Conservation (phyloP, 2,329 filamentous ascomycete genomes). For the Fonsecaea monophora region DNA sequence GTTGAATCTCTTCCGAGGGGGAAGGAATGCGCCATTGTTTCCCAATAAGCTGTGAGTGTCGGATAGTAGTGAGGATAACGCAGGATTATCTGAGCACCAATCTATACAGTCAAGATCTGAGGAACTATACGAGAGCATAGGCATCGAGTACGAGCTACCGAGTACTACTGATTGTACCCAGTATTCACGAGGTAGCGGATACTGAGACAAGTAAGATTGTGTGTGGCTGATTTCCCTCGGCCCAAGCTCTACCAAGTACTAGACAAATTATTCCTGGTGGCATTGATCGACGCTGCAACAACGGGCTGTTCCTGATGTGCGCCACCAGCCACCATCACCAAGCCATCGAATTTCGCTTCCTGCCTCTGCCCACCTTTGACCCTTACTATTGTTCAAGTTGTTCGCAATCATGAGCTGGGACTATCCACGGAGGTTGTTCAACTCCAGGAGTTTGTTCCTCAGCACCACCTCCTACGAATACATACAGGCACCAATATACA, state of each 20-base stretch:
- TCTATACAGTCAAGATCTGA: no score
- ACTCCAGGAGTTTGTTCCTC: not conserved
- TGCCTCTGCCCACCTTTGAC: not conserved
- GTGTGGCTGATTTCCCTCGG: not conserved
- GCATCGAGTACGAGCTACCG: no score
- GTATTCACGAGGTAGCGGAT: not conserved
- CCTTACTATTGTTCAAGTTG: not conserved
- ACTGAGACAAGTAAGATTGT: not conserved
- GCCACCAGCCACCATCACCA: not conserved
- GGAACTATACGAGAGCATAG: no score
- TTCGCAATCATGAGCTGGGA: not conserved
- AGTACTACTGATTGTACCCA: not conserved
- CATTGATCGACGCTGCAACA: not conserved
- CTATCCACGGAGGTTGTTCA: not conserved
- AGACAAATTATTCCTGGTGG: not conserved
- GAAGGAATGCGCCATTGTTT: conserved; percentile 45
- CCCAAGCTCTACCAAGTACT: not conserved
- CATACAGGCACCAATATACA: not conserved
- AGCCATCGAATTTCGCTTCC: conserved; percentile 7
- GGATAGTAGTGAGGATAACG: no score
- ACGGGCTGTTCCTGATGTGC: not conserved
- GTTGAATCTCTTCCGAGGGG: conserved; percentile 57
- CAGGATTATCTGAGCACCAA: no score
- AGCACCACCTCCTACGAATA: not conserved
- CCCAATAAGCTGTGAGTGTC: conserved; percentile 40